Conservation (phyloP, 1,139 yeast species). For the Geotrichum siamense region DNA sequence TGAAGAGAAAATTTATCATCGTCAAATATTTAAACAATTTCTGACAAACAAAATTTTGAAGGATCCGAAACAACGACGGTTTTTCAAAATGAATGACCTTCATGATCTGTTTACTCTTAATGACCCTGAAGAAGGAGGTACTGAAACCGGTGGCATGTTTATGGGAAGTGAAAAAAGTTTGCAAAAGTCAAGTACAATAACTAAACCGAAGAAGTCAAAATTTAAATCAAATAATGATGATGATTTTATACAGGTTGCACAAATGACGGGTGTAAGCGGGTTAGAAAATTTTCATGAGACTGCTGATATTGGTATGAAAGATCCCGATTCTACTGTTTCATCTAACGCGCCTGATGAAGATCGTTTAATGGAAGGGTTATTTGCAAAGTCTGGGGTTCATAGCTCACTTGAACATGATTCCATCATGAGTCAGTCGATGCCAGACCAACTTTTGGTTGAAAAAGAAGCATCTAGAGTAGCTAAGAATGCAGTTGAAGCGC, state of each 20-base stretch:
- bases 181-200: constrained; percentile 23
- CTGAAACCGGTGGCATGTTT: constrained; percentile 56
- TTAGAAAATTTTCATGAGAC: constrained; percentile 42
- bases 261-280: constrained; percentile 49
- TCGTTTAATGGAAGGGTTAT: constrained; percentile 65
- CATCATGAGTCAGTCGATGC: constrained; percentile 51
- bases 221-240: constrained; percentile 40
- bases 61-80: constrained; percentile 90
- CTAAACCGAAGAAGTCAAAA: constrained; percentile 21
- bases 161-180: constrained; percentile 44
- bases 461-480: constrained; percentile 76
- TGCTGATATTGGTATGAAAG: constrained; percentile 19
- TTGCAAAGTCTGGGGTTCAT: constrained; percentile 66
- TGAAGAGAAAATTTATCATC: constrained; percentile 92
- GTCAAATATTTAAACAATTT: constrained; percentile 94
- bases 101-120: constrained; percentile 86
- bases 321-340: constrained; percentile 26
- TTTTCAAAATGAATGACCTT: constrained; percentile 84
- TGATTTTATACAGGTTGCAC: constrained; percentile 47
- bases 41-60: constrained; percentile 87
- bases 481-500: constrained; percentile 63
- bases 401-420: constrained; percentile 75
- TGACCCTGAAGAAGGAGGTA: constrained; percentile 58
- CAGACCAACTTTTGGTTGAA: constrained; percentile 53
- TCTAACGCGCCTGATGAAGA: constrained; percentile 39